Base-by-base conservation (phyloP, 352 stramenopile species). In the Globisporangium radiosum region DNA sequence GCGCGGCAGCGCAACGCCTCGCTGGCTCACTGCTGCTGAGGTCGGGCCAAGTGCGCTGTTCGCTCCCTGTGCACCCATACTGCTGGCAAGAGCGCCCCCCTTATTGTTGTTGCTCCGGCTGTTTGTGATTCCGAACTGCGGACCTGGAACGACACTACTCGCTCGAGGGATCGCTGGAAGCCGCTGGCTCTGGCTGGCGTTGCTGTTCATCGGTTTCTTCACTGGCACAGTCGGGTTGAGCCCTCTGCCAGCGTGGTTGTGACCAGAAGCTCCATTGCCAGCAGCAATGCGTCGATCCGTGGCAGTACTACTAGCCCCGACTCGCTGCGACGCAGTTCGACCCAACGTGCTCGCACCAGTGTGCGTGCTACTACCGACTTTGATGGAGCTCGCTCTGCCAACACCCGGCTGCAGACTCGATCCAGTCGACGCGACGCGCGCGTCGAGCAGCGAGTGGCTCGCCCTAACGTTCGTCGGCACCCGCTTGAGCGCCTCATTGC, bases 401-500 rank as follows among this genome's bases (percentile, higher is more conserved):
- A 47, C n/a, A 53, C 19, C 64, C 50, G 4, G 54, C 47, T 49
- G 60, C 40, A 56, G 60, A 67, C 1, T 62, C 47, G 54, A 59
- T 14, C 50, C 25, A 11, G 50, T 39, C 0, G 56, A 51, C 7
- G 9, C 36, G 36, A 54, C 15, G 3, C 59, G 59, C 7, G 59
- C 17, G 11, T 60, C 53, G 7, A 66, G 63, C 5, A 69, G 58
- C 52, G 52, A 71, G 65, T 58, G 70, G 44, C 14, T 54, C 43
- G 17, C 48, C 7, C 54, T 65, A 17, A 65, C 33, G 44, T 53
- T 69, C 9, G 69, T 64, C 1, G 78, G 68, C 6, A 63, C 52
- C 8, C 72, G 70, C 52, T 78, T 72, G 19, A 88, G 69, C 1
- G 65, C 61, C 54, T 89, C 75, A 55, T 74, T 81, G 51, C 79